Evolutionary conservation across 257 asterid genomes (phyloP).

Genomic region (Leonotis leonurus): DNA sequence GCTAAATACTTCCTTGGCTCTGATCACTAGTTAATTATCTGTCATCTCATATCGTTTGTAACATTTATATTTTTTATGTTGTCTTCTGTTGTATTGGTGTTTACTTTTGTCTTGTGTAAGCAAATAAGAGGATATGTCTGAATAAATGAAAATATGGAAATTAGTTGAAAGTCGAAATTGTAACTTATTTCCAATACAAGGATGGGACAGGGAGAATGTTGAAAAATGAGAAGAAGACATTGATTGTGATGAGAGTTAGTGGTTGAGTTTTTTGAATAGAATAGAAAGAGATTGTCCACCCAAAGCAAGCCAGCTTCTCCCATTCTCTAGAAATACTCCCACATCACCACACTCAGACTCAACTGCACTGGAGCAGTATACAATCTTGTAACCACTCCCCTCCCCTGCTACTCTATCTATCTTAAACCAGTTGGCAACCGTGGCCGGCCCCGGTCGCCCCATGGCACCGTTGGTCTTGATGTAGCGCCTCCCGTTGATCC

Average conservation of each 20-base stretch:
- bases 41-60: no score
- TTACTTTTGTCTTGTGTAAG: no score
- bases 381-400: slow-evolving; percentile 33
- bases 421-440: slow-evolving; percentile 48
- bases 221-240: no score
- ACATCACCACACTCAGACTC: slow-evolving; percentile 38
- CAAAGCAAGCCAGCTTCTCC: slow-evolving; percentile 43
- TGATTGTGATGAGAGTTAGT: background rate
- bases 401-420: slow-evolving; percentile 22
- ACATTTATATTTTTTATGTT: no score
- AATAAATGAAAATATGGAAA: no score
- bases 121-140: no score
- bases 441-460: slow-evolving; percentile 36
- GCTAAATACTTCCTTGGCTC: slow-evolving; percentile 14
- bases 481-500: slow-evolving; percentile 28
- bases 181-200: no score
- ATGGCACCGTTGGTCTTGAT: slow-evolving; percentile 34
- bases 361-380: slow-evolving; percentile 43
- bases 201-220: no score
- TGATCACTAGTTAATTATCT: no score
- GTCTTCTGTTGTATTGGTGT: no score
- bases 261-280: slow-evolving; percentile 27
- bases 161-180: no score
- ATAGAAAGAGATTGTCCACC: slow-evolving; percentile 34
- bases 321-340: slow-evolving; percentile 40